Evolutionary conservation across 345 rosid species (phyloP).

Genomic region (Eucalyptus albens): DNA sequence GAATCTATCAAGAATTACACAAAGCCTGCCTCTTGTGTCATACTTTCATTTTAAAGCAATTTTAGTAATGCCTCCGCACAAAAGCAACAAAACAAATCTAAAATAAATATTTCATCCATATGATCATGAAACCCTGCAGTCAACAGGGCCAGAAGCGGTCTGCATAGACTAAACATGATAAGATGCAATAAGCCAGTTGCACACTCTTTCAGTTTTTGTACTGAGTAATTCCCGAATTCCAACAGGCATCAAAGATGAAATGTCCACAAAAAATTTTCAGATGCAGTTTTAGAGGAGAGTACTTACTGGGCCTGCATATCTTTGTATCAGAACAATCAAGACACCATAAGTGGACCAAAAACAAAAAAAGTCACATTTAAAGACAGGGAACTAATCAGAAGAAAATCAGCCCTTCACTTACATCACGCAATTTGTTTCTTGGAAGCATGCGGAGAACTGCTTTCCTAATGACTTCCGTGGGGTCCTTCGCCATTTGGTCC

Average conservation of each 20-base stretch:
- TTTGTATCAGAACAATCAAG: background rate
- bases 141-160: background rate
- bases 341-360: background rate
- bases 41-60: background rate
- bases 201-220: background rate
- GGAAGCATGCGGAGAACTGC: conserved; percentile 99
- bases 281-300: background rate
- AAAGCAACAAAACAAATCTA: background rate
- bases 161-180: background rate
- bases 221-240: background rate
- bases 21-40: background rate
- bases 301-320: background rate
- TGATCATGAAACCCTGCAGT: background rate
- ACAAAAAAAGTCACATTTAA: background rate
- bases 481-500: conserved; percentile 92
- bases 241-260: background rate
- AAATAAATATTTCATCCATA: background rate
- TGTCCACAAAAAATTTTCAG: background rate
- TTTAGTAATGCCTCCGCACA: background rate
- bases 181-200: background rate
- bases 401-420: conserved; percentile 11
- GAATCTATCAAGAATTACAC: background rate
- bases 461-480: conserved; percentile 96
- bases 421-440: conserved; percentile 88
- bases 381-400: background rate